Percentiles rank a stretch among this genome's conserved stretches.
Evolutionary conservation across 352 stramenopile genomes (phyloP).

Genomic region (Aphanomyces astaci): DNA sequence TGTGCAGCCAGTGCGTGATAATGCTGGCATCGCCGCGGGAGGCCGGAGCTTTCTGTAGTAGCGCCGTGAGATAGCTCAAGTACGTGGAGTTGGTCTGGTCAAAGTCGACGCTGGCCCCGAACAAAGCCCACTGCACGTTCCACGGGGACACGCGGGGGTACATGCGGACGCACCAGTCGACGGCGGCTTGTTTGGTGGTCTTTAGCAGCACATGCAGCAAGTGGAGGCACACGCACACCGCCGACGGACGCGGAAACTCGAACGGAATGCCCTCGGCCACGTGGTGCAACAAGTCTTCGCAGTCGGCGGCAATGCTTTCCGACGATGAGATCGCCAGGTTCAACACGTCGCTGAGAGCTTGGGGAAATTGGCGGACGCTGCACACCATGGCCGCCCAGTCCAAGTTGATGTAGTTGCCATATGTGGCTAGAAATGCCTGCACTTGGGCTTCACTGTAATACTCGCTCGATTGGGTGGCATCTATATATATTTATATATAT

Average conservation of each 20-base stretch:
- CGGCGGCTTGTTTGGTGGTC: slow-evolving; percentile 50
- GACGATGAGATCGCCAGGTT: slow-evolving; percentile 75
- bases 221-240: slow-evolving; percentile 67
- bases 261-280: slow-evolving; percentile 55
- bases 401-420: slow-evolving; percentile 76
- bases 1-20: slow-evolving; percentile 5
- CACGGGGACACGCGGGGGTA: slow-evolving; percentile 67
- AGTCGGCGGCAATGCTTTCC: slow-evolving; percentile 62
- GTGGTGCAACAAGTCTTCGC: slow-evolving; percentile 70
- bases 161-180: slow-evolving; percentile 61
- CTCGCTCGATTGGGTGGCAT: no score
- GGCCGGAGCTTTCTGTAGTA: not conserved
- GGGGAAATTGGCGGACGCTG: slow-evolving; percentile 53
- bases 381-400: slow-evolving; percentile 75
- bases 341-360: slow-evolving; percentile 59
- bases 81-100: slow-evolving; percentile 5
- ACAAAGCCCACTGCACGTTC: slow-evolving; percentile 75
- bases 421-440: slow-evolving; percentile 67
- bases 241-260: slow-evolving; percentile 43
- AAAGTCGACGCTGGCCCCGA: slow-evolving; percentile 46
- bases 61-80: slow-evolving; percentile 6
- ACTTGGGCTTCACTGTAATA: slow-evolving; percentile 19
- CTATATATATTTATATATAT: no score
- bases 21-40: not conserved
- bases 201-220: slow-evolving; percentile 74